phyloP scores from a whole-genome alignment of 73 alveolate genomes.

The Urostyla sp. region DNA sequence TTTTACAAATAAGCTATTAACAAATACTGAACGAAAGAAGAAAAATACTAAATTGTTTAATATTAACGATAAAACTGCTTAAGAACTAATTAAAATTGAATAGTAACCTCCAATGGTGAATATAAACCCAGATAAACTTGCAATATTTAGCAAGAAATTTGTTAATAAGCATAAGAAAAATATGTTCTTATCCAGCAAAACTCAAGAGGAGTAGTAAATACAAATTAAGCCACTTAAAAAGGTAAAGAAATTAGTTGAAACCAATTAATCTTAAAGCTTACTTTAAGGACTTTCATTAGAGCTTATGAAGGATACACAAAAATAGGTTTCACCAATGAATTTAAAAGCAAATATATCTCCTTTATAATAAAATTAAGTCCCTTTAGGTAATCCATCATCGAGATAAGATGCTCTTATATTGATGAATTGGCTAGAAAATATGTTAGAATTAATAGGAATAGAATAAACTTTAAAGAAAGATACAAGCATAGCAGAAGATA shows the following conservation, averaged over 20 bases:
- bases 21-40: neutral
- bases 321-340: constrained; percentile 2
- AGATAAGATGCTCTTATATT: constrained; percentile 56
- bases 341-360: neutral
- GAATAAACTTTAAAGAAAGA: neutral
- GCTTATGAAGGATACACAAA: neutral
- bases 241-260: neutral
- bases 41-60: neutral
- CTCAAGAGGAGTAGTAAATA: neutral
- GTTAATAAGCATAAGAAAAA: constrained; percentile 8
- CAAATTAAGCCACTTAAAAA: neutral
- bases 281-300: neutral
- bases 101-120: neutral
- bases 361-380: neutral
- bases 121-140: constrained; percentile 14
- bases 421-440: constrained; percentile 52
- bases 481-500: no score
- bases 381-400: constrained; percentile 47
- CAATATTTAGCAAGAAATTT: neutral
- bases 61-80: neutral
- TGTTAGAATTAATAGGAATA: neutral
- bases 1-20: neutral
- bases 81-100: constrained; percentile 2
- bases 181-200: neutral
- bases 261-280: neutral